Percentiles rank a stretch among this genome's conserved stretches.
Evolutionary conservation across 805 yeast species (phyloP).

Genomic region (Starmerella bombicola): DNA sequence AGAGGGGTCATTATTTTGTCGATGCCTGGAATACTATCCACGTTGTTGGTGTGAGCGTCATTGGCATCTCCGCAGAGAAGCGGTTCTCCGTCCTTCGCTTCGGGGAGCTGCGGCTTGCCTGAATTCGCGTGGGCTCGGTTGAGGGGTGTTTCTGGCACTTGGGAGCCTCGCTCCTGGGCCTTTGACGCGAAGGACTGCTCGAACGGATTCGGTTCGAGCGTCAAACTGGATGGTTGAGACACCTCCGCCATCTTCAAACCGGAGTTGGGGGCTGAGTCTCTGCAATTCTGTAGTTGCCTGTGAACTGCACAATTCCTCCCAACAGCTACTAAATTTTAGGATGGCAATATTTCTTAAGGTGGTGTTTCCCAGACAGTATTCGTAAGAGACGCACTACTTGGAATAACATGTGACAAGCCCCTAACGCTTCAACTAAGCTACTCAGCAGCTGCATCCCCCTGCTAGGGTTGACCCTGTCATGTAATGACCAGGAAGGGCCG

Average conservation of each 20-base stretch:
- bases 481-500: too few relatives aligned
- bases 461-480: too few relatives aligned
- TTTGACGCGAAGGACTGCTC: conserved; percentile 84
- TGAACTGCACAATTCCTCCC: too few relatives aligned
- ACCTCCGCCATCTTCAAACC: conserved; percentile 8
- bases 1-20: conserved; percentile 17
- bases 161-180: conserved; percentile 9
- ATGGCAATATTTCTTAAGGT: too few relatives aligned
- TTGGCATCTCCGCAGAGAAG: neutral
- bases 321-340: too few relatives aligned
- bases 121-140: neutral
- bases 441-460: too few relatives aligned
- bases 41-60: neutral
- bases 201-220: conserved; percentile 87
- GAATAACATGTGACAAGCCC: too few relatives aligned
- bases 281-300: too few relatives aligned
- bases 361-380: too few relatives aligned
- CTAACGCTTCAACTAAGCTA: too few relatives aligned
- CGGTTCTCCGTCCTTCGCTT: neutral
- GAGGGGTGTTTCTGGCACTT: neutral
- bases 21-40: conserved; percentile 12
- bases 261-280: too few relatives aligned
- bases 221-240: conserved; percentile 33
- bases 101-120: neutral
- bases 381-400: too few relatives aligned